Percentiles rank a stretch among this genome's conserved stretches.
phyloP scores from a whole-genome alignment of 78 protist genomes.

The Dictyostelium brefeldianum region DNA sequence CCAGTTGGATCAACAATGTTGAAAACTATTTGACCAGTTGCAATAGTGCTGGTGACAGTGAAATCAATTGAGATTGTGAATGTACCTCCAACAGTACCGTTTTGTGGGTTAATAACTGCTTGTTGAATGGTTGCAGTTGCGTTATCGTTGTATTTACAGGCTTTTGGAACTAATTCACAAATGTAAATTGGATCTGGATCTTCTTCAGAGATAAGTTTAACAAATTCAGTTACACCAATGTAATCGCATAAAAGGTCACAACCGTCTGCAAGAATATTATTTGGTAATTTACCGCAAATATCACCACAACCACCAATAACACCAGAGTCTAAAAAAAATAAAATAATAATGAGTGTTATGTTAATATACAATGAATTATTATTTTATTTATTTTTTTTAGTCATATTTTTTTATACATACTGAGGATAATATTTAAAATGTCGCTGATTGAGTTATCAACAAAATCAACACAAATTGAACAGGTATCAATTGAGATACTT shows the following conservation, averaged over 20 bases:
- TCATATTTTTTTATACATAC: no score
- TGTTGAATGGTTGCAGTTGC: slow-evolving; percentile 25
- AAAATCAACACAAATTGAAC: slow-evolving; percentile 47
- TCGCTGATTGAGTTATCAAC: slow-evolving; percentile 36
- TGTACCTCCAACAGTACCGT: slow-evolving; percentile 30
- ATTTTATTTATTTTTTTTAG: no score
- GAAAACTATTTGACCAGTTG: slow-evolving; percentile 40
- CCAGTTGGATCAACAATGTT: slow-evolving; percentile 67
- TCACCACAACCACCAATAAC: slow-evolving; percentile 44
- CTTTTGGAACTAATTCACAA: slow-evolving; percentile 19
- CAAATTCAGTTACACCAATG: slow-evolving; percentile 57
- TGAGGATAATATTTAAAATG: slow-evolving; percentile 52
- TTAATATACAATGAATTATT: no score
- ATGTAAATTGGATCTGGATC: slow-evolving; percentile 74
- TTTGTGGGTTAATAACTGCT: slow-evolving; percentile 19
- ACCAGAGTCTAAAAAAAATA: slow-evolving; percentile 45
- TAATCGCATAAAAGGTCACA: slow-evolving; percentile 35
- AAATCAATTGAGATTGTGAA: slow-evolving; percentile 22
- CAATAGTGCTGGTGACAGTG: slow-evolving; percentile 24
- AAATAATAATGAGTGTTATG: neutral
- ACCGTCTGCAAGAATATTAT: neutral
- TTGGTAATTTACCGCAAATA: slow-evolving; percentile 33
- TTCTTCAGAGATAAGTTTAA: slow-evolving; percentile 15
- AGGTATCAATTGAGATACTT: neutral
- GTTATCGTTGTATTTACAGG: slow-evolving; percentile 28